These are phyloP conservation scores for Grifola frondosa DNA, from an alignment of 1,284 basidiomycete species.

Conservation along the genomic window DNA sequence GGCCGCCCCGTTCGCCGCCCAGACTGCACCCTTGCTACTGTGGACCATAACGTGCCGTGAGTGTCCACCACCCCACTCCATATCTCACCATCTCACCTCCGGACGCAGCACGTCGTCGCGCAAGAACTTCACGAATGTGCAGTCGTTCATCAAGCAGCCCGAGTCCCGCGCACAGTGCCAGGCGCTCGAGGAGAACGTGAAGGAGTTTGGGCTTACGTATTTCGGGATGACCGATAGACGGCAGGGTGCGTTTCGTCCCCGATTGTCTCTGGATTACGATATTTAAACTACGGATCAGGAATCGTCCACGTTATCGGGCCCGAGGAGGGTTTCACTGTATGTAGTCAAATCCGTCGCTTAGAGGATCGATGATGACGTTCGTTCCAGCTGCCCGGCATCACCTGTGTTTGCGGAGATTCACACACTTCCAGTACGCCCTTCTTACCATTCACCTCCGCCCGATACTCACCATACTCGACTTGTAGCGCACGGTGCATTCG, in stretches of 20 bases:
- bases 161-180: conserved; percentile 91
- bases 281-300: conserved; percentile 43
- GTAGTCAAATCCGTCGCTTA: conserved; percentile 17
- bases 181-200: conserved; percentile 93
- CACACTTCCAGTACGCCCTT: conserved; percentile 79
- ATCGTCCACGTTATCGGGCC: conserved; percentile 97
- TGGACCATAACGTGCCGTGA: conserved; percentile 96
- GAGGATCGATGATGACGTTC: conserved; percentile 58
- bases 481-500: conserved; percentile 91
- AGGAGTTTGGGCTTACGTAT: conserved; percentile 93
- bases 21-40: conserved; percentile 93
- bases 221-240: conserved; percentile 91
- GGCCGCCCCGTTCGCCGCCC: conserved; percentile 82
- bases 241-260: conserved; percentile 58
- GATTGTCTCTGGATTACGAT: conserved; percentile 2
- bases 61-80: conserved; percentile 33
- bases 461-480: conserved; percentile 1
- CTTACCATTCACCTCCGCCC: neutral
- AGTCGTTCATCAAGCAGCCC: conserved; percentile 82
- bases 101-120: conserved; percentile 76
- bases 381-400: conserved; percentile 85
- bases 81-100: neutral
- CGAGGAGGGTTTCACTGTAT: conserved; percentile 92
- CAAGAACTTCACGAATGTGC: conserved; percentile 78
- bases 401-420: conserved; percentile 95